Percentiles rank a stretch among this genome's conserved stretches.
These are phyloP conservation scores for Starmerella scarabaei DNA, from an alignment of 805 yeast species.

Conservation along the genomic window DNA sequence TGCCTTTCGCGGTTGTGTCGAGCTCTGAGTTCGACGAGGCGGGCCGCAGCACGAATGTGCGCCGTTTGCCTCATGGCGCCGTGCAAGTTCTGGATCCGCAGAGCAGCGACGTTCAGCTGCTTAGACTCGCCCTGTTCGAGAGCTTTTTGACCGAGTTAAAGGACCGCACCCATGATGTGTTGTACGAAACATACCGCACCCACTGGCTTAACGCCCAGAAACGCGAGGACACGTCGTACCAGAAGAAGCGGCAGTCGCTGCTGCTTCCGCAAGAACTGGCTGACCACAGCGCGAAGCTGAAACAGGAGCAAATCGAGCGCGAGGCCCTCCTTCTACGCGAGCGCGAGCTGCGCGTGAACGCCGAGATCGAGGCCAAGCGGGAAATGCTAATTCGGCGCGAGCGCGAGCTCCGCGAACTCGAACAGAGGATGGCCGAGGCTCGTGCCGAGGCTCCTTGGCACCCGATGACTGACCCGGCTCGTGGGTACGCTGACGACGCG, in stretches of 20 bases:
- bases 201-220: slow-evolving; percentile 19
- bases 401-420: slow-evolving; percentile 30
- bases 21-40: slow-evolving; percentile 51
- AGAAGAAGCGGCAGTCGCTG: slow-evolving; percentile 21
- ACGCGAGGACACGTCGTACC: too few species aligned
- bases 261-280: slow-evolving; percentile 31
- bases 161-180: slow-evolving; percentile 64
- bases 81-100: slow-evolving; percentile 78
- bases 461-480: not conserved
- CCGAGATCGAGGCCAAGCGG: slow-evolving; percentile 30
- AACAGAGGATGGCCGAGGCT: slow-evolving; percentile 21
- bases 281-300: slow-evolving; percentile 28
- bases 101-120: slow-evolving; percentile 74
- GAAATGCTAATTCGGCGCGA: slow-evolving; percentile 30
- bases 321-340: slow-evolving; percentile 30
- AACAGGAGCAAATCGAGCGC: slow-evolving; percentile 32
- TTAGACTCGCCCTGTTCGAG: slow-evolving; percentile 67
- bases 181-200: slow-evolving; percentile 54
- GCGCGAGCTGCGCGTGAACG: slow-evolving; percentile 28
- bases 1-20: slow-evolving; percentile 65
- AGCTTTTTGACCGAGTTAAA: slow-evolving; percentile 74
- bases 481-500: not conserved
- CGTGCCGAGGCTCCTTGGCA: not conserved
- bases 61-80: slow-evolving; percentile 81
- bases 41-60: slow-evolving; percentile 57